Conservation (phyloP, 129 eudicot species). For the Pittosporum tobira region DNA sequence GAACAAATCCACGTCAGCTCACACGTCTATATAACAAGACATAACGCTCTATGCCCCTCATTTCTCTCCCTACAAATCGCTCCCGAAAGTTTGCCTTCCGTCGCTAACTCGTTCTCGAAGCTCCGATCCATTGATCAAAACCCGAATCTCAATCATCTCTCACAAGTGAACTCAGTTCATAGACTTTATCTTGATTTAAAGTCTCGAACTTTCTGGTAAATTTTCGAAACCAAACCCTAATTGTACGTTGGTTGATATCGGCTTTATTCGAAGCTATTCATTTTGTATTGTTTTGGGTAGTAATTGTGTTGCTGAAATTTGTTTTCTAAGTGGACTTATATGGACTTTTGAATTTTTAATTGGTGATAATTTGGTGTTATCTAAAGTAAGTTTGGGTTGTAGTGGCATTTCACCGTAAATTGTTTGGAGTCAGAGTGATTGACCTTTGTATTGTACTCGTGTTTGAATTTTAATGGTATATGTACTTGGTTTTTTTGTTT, state of each 20-base stretch:
- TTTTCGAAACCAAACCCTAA: background rate
- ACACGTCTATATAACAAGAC: background rate
- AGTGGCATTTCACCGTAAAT: no score
- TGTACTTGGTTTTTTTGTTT: no score
- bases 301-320: background rate
- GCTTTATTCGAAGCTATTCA: background rate
- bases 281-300: background rate
- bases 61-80: slow-evolving; percentile 1
- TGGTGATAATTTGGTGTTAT: no score
- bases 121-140: background rate
- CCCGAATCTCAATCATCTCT: background rate
- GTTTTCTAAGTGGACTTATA: background rate
- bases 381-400: no score
- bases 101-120: background rate
- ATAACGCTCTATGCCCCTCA: no score
- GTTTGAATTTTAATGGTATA: no score
- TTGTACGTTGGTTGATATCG: background rate
- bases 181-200: background rate
- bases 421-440: no score
- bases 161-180: no score
- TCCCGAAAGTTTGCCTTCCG: background rate
- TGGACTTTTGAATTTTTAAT: no score
- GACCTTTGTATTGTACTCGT: no score
- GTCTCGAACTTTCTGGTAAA: background rate
- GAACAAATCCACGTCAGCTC: slow-evolving; percentile 4